Base-by-base conservation (phyloP, 179 eudicot genomes). In the Beta macrorhiza region DNA sequence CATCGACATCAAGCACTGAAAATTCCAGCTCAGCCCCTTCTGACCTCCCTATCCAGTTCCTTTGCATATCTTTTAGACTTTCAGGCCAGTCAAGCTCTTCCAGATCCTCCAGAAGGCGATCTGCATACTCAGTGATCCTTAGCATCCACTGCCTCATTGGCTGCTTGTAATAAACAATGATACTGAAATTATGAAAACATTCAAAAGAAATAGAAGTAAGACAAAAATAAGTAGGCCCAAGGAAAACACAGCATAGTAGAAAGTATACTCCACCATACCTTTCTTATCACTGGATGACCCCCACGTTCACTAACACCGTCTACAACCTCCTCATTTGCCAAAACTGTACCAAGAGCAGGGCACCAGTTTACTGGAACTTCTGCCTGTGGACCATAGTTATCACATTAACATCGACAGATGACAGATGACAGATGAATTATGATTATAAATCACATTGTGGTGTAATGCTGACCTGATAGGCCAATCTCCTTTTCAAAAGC, bases 71-170 rank as follows among this genome's bases (percentile, higher is more conserved):
- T 87, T 94, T 97, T 72, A 97, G 84, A 86, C 99, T 97, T 87
- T 97, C 99, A 80, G 99, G 99, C 99, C 99, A 97, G 78, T 97
- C 99, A 88, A 97, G 97, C 85, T 90, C 98, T 88, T 92, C 95
- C 75, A 97, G 91, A 85, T 97, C 99, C 76, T 94, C 93, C 81
- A 97, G 98, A 83, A 97, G 95, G 81, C 98, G 97, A 51, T 97
- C 98, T 79, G 99, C 99, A 88, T 97, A 97, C 67, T 94, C 99
- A 78, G 99, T 97, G 84, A 97, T 97, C 91, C 82, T 94, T 82
- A 97, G 97, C 93, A 97, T 93, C 99, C 99, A 97, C 84, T 97
- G 99, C 89, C 95, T 90, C 99, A 97, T 97, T 84, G 99, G 99
- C 99, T 97, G 99, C 97, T 90, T 82, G 90, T 87, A 89, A 91